Conservation (phyloP, 352 stramenopile genomes). For the Pythium phragmiticola region DNA sequence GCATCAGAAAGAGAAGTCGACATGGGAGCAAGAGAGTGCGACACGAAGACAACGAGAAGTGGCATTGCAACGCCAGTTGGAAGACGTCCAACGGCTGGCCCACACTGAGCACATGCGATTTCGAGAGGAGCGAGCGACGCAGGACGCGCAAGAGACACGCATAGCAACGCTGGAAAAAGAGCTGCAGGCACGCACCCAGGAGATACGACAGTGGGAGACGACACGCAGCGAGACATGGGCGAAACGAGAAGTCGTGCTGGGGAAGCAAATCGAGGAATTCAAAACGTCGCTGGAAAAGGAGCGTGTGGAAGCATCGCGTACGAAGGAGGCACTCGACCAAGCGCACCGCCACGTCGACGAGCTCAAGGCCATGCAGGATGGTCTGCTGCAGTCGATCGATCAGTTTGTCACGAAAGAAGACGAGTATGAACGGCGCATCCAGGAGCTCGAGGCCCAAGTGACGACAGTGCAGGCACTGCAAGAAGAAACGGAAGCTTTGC, state of each 20-base stretch:
- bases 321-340: constrained; percentile 24
- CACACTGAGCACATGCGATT: constrained; percentile 31
- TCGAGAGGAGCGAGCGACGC: constrained; percentile 7
- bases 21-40: constrained; percentile 27
- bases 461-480: not conserved
- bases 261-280: constrained; percentile 31
- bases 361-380: constrained; percentile 66
- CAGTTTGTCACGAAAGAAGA: constrained; percentile 40
- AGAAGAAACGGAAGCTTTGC: constrained; percentile 1
- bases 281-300: constrained; percentile 17
- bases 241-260: constrained; percentile 30
- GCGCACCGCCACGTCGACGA: constrained; percentile 45
- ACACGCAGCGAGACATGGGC: constrained; percentile 7
- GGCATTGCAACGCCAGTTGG: constrained; percentile 28
- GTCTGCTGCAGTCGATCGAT: constrained; percentile 58
- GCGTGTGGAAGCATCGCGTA: not conserved
- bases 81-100: constrained; percentile 31
- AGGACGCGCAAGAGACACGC: constrained; percentile 22
- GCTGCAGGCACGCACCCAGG: constrained; percentile 19
- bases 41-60: constrained; percentile 30
- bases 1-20: constrained; percentile 6
- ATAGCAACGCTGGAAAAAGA: constrained; percentile 26
- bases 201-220: constrained; percentile 11
- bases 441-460: constrained; percentile 30
- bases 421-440: constrained; percentile 13